phyloP scores from a whole-genome alignment of 1,284 basidiomycete genomes.

The Neonothopanus nambi region DNA sequence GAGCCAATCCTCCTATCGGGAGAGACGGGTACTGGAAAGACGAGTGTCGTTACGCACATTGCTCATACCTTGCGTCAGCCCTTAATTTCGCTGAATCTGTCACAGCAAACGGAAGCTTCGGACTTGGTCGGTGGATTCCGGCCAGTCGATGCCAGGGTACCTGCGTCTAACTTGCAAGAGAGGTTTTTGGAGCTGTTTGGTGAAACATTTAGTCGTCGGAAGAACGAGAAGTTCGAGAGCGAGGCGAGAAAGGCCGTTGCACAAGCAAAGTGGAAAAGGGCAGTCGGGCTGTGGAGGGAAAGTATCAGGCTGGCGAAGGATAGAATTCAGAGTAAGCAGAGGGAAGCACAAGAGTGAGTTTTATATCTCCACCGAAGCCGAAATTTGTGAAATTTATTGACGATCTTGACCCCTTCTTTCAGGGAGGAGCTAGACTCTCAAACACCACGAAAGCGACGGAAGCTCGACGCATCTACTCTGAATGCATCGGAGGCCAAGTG shows the following conservation, averaged over 20 bases:
- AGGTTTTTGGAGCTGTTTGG: conserved; percentile 86
- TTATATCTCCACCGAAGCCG: background rate
- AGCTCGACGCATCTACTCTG: conserved; percentile 50
- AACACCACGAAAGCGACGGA: conserved; percentile 74
- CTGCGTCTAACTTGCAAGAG: conserved; percentile 76
- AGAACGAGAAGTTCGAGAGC: conserved; percentile 87
- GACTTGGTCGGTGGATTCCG: conserved; percentile 96
- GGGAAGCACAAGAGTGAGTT: conserved; percentile 45
- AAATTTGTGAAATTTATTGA: background rate
- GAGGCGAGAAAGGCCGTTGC: conserved; percentile 83
- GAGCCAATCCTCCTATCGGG: conserved; percentile 95
- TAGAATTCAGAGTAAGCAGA: conserved; percentile 50
- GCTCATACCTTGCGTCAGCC: conserved; percentile 79
- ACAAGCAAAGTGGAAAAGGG: conserved; percentile 85
- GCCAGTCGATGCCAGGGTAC: conserved; percentile 84
- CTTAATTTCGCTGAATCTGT: conserved; percentile 90
- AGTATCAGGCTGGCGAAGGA: conserved; percentile 70
- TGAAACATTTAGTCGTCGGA: conserved; percentile 86
- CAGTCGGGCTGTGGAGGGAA: conserved; percentile 85
- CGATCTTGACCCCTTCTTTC: background rate
- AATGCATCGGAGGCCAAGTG: conserved; percentile 60
- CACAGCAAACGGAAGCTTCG: conserved; percentile 95
- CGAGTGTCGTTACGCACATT: conserved; percentile 88
- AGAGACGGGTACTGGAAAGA: conserved; percentile 99
- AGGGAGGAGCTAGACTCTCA: conserved; percentile 31